Base-by-base conservation (phyloP, 1,284 basidiomycete genomes). In the Irpex lacteus region DNA sequence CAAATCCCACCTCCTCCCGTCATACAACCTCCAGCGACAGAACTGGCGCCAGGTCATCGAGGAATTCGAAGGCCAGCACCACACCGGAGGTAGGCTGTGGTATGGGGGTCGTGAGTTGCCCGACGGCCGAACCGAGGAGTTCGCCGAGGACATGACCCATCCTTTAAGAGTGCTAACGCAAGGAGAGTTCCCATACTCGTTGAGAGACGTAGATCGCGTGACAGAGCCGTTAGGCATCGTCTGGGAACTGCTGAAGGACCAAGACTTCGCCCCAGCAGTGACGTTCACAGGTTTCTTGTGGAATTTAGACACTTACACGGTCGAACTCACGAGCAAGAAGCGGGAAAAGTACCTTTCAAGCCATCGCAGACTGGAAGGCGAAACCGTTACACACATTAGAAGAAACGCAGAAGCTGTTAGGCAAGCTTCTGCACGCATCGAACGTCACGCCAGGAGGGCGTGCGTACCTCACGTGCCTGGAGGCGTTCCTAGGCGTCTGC, bases 381-480 rank as follows among this genome's bases (percentile, higher is more conserved):
- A 1, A 8, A 9, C 52, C 38, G 1, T 65, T 58, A 6, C 70
- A 52, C 34, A 60, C 59, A 1, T 59, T 70, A 1, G 13, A 54
- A 0, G 64, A 70, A 0, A 65, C 67, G 2, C 67, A 71, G 49
- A 63, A 69, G 63, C 65, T 74, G 0, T 67, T 70, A 53, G 72
- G 72, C 2, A 72, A 72, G 54, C 65, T 74, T 0, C 60, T 71
- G 21, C 72, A 74, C 47, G 62, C 64, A 9, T 66, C 66, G 0
- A 70, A 76, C n/a, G 82, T 84, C n/a, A 78, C 85, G 0, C 83
- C 81, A 4, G 75, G 75, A 49, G 78, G 76, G 5, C 72, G 80
- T 50, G 81, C 83, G 52, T 84, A 82, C 1, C 73, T 83, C 32
- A 71, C 84, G 57, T 81, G 81, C 67, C 70, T 83, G 36, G 69